phyloP scores from a whole-genome alignment of 1,284 basidiomycete species.

The Austropuccinia psidii region DNA sequence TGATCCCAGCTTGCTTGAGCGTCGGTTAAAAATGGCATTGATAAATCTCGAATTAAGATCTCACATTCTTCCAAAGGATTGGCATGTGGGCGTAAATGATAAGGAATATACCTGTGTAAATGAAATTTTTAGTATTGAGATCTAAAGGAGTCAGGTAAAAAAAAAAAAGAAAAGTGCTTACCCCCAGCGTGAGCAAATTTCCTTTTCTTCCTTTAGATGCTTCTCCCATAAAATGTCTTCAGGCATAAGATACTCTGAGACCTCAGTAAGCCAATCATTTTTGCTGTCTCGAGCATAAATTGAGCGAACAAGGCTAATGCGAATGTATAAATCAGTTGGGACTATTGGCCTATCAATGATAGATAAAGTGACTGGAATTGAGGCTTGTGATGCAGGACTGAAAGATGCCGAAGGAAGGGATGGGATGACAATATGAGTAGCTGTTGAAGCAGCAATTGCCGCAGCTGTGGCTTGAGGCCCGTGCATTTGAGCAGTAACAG shows the following conservation, averaged over 20 bases:
- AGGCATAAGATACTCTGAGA: conserved; percentile 39
- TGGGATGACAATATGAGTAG: conserved; percentile 44
- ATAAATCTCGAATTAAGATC: conserved; percentile 44
- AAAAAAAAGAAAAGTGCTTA: conserved; percentile 40
- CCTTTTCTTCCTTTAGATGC: conserved; percentile 47
- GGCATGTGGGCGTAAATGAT: conserved; percentile 41
- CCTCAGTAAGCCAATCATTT: conserved; percentile 37
- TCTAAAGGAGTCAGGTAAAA: not conserved
- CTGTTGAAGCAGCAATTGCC: conserved; percentile 37
- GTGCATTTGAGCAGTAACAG: conserved; percentile 39
- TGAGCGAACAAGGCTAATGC: conserved; percentile 44
- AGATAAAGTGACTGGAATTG: conserved; percentile 43
- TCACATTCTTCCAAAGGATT: conserved; percentile 42
- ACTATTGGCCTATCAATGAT: conserved; percentile 45
- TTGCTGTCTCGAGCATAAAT: conserved; percentile 44
- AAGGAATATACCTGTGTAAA: conserved; percentile 36
- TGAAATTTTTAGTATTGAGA: not conserved
- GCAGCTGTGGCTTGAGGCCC: conserved; percentile 35
- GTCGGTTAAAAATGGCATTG: conserved; percentile 42
- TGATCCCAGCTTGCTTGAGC: conserved; percentile 40
- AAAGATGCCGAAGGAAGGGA: conserved; percentile 44
- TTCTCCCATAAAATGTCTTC: conserved; percentile 44
- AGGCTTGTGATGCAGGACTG: conserved; percentile 43
- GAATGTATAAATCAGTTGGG: conserved; percentile 46
- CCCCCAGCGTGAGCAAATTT: conserved; percentile 48